These are phyloP conservation scores for Epichloe gansuensis DNA, from an alignment of 2,329 filamentous ascomycete genomes.

Conservation along the genomic window DNA sequence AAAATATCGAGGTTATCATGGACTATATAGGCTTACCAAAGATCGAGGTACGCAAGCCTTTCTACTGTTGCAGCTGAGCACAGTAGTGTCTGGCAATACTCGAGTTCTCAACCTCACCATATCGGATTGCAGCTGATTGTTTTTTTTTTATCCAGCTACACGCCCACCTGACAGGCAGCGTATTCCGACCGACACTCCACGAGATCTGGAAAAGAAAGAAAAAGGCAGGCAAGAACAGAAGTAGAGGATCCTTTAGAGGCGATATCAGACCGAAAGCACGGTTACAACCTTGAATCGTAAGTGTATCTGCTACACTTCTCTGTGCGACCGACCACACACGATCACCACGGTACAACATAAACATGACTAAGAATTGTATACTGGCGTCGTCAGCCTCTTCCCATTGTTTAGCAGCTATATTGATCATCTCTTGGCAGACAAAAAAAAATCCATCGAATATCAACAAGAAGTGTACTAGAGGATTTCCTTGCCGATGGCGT, in stretches of 20 bases:
- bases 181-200: constrained; percentile 59
- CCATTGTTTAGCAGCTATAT: constrained; percentile 68
- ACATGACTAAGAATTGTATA: not conserved
- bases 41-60: constrained; percentile 32
- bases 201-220: constrained; percentile 57
- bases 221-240: constrained; percentile 32
- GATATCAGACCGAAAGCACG: constrained; percentile 58
- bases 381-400: constrained; percentile 46
- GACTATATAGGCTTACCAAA: constrained; percentile 40
- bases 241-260: constrained; percentile 56
- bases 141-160: constrained; percentile 43
- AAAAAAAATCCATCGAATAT: constrained; percentile 37
- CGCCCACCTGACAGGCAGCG: constrained; percentile 68
- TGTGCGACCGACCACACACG: too few relatives aligned
- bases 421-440: constrained; percentile 58
- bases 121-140: not conserved
- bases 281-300: constrained; percentile 57
- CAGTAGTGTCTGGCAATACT: not conserved
- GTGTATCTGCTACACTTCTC: constrained; percentile 10
- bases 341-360: not conserved
- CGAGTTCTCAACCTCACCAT: not conserved
- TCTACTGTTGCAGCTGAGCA: not conserved
- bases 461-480: constrained; percentile 50
- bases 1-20: constrained; percentile 13
- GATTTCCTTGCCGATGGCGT: constrained; percentile 61